Conservation (phyloP, 169 alveolate genomes). For the Babesia divergens region DNA sequence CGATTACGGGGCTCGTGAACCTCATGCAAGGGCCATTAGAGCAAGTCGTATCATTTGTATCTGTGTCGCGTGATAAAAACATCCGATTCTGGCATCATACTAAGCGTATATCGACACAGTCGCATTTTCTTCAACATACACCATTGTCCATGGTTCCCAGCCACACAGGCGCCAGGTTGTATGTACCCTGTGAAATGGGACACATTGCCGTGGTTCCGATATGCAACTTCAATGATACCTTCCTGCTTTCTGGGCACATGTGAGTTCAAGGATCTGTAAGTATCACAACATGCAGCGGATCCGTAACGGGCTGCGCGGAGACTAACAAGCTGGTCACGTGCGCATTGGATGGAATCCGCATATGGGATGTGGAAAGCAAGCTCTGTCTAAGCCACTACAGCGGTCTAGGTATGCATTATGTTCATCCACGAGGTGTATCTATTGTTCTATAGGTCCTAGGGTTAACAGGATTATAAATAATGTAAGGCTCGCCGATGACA, state of each 20-base stretch:
- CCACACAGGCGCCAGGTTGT: background rate
- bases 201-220: conserved; percentile 16
- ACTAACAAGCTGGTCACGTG: conserved; percentile 30
- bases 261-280: background rate
- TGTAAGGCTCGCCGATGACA: background rate
- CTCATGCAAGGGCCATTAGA: conserved; percentile 23
- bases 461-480: conserved; percentile 7
- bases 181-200: conserved; percentile 54
- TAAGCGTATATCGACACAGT: conserved; percentile 5
- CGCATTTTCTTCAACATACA: conserved; percentile 19
- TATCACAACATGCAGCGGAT: conserved; percentile 17
- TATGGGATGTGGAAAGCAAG: conserved; percentile 39
- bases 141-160: conserved; percentile 28
- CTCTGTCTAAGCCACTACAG: conserved; percentile 39
- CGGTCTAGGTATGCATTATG: background rate
- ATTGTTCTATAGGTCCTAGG: conserved; percentile 2
- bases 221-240: background rate
- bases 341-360: conserved; percentile 51
- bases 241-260: conserved; percentile 38
- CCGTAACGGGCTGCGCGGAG: conserved; percentile 48
- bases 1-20: conserved; percentile 30
- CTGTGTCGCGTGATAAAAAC: conserved; percentile 53
- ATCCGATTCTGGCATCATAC: conserved; percentile 53
- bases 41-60: conserved; percentile 19
- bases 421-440: background rate